phyloP scores from a whole-genome alignment of 148 eudicot species.

The Tetragonia tetragonoides region DNA sequence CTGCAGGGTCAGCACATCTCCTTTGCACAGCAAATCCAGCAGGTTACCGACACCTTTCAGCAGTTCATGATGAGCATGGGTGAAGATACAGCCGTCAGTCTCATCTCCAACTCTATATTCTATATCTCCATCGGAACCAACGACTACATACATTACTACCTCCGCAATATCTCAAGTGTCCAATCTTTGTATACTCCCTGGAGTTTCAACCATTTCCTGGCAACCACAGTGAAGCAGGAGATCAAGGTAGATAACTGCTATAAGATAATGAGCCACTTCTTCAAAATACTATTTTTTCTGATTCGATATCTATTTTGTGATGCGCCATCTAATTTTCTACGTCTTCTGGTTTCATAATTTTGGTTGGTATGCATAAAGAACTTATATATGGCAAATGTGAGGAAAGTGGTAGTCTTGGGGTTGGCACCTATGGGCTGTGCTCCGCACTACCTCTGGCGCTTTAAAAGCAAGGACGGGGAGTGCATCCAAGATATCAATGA shows the following conservation, averaged over 20 bases:
- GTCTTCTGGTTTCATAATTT: not conserved
- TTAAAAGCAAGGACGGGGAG: constrained; percentile 59
- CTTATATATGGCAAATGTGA: constrained; percentile 53
- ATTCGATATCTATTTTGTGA: not conserved
- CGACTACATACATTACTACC: constrained; percentile 93
- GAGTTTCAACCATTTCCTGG: constrained; percentile 75
- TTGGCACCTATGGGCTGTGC: constrained; percentile 92
- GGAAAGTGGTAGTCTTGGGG: constrained; percentile 84
- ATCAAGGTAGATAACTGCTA: constrained; percentile 45
- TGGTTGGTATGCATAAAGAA: constrained; percentile 40
- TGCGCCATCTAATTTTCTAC: not conserved
- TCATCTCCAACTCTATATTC: constrained; percentile 66
- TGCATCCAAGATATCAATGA: constrained; percentile 71
- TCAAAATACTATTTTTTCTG: not conserved
- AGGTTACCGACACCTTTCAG: constrained; percentile 71
- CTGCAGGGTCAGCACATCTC: constrained; percentile 86
- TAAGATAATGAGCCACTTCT: too few relatives aligned
- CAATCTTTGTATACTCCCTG: constrained; percentile 71
- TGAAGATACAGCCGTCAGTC: constrained; percentile 52
- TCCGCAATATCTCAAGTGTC: constrained; percentile 70
- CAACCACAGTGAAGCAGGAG: constrained; percentile 59
- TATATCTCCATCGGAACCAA: constrained; percentile 89
- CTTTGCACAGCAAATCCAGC: constrained; percentile 84
- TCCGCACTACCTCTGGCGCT: constrained; percentile 77
- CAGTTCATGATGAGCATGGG: constrained; percentile 70